phyloP scores from a whole-genome alignment of 2,329 filamentous ascomycete genomes.

The Epichloe coenophiala region DNA sequence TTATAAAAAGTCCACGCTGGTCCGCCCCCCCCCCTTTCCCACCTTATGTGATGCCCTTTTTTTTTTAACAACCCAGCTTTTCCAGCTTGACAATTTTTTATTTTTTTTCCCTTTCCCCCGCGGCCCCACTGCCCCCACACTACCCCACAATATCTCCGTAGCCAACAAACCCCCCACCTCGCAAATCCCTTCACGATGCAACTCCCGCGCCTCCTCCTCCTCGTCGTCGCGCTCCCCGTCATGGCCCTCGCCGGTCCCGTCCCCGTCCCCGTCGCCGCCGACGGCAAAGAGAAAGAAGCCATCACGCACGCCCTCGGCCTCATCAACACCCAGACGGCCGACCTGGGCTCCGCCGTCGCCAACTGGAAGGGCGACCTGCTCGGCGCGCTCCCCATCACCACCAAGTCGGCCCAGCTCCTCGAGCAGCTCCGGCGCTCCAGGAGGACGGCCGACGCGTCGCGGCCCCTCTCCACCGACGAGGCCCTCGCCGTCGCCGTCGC shows the following conservation, averaged over 20 bases:
- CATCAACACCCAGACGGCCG: slow-evolving; percentile 20
- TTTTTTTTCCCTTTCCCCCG: too few species aligned
- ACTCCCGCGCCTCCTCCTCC: not conserved
- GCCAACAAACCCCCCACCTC: not conserved
- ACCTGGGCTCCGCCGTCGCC: slow-evolving; percentile 21
- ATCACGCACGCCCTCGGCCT: slow-evolving; percentile 17
- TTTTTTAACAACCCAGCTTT: too few species aligned
- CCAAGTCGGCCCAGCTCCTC: slow-evolving; percentile 25
- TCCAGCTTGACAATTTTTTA: too few species aligned
- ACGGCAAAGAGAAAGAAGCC: slow-evolving; percentile 4
- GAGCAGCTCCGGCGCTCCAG: slow-evolving; percentile 25
- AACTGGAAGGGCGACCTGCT: slow-evolving; percentile 26
- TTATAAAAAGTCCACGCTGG: not conserved
- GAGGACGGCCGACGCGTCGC: slow-evolving; percentile 21
- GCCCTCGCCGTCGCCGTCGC: slow-evolving; percentile 25
- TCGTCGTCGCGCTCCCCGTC: not conserved
- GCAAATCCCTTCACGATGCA: not conserved
- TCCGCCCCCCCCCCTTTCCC: too few species aligned
- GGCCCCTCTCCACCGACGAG: slow-evolving; percentile 23
- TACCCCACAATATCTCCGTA: not conserved
- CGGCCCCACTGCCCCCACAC: too few species aligned
- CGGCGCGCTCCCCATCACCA: slow-evolving; percentile 26
- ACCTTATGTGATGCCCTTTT: too few species aligned
- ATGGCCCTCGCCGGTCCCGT: slow-evolving; percentile 1
- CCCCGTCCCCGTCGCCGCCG: not conserved